Conservation (phyloP, 495 filamentous ascomycete species). For the Pseudomonodictys pantanalensis region DNA sequence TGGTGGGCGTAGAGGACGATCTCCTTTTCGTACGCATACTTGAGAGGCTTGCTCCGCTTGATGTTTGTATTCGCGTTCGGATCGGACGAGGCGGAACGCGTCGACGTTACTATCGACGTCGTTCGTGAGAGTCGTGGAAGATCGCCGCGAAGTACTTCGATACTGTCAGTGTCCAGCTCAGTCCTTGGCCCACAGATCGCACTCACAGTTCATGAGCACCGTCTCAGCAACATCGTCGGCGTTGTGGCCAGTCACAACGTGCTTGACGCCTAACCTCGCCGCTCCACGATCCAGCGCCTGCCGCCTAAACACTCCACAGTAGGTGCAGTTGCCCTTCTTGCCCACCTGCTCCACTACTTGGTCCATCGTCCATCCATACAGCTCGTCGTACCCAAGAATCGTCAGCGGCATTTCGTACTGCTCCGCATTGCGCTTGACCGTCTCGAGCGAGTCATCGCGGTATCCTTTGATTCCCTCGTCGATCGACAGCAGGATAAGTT, state of each 20-base stretch:
- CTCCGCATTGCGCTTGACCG: slow-evolving; percentile 85
- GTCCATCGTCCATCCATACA: slow-evolving; percentile 99
- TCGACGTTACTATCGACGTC: slow-evolving; percentile 82
- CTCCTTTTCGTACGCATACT: slow-evolving; percentile 98
- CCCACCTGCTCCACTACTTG: slow-evolving; percentile 93
- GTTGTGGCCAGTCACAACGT: slow-evolving; percentile 97
- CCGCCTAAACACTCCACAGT: slow-evolving; percentile 92
- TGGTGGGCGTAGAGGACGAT: slow-evolving; percentile 97
- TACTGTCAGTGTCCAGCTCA: not conserved
- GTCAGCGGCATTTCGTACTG: slow-evolving; percentile 89
- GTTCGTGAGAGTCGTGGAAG: slow-evolving; percentile 80
- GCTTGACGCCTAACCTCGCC: slow-evolving; percentile 78
- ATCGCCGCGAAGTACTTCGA: slow-evolving; percentile 73
- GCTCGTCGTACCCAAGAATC: slow-evolving; percentile 87
- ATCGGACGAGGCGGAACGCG: slow-evolving; percentile 58
- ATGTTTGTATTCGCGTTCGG: slow-evolving; percentile 48
- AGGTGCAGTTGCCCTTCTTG: slow-evolving; percentile 98
- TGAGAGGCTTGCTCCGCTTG: slow-evolving; percentile 90
- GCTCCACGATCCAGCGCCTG: slow-evolving; percentile 94
- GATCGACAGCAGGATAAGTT: slow-evolving; percentile 83
- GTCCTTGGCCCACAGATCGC: not conserved
- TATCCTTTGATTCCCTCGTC: slow-evolving; percentile 98
- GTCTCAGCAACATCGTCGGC: slow-evolving; percentile 99
- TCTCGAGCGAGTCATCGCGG: slow-evolving; percentile 90
- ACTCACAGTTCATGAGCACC: slow-evolving; percentile 79